These are phyloP conservation scores for Pleurotus salmoneostramineus DNA, from an alignment of 768 basidiomycete genomes.

Conservation along the genomic window DNA sequence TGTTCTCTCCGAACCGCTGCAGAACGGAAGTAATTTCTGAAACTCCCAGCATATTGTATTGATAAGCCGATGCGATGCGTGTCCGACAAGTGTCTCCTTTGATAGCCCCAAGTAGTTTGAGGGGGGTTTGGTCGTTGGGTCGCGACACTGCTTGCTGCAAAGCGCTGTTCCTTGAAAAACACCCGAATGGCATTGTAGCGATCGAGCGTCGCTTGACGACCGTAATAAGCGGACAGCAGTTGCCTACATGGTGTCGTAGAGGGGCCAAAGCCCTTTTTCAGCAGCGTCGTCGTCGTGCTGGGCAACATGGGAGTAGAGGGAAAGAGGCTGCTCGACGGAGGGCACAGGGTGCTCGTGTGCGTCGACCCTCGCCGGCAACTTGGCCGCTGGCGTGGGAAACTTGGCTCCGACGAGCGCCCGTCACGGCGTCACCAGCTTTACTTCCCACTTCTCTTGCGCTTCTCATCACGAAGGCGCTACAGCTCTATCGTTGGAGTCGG, in stretches of 20 bases:
- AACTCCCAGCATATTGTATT: not conserved
- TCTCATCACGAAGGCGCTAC: too few species aligned
- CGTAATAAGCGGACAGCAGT: slow-evolving; percentile 11
- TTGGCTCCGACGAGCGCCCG: too few species aligned
- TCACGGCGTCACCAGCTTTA: too few species aligned
- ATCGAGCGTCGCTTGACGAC: slow-evolving; percentile 33
- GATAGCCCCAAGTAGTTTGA: not conserved
- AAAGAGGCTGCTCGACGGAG: not conserved
- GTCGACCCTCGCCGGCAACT: not conserved
- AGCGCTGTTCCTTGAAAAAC: slow-evolving; percentile 46
- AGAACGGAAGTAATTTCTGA: not conserved
- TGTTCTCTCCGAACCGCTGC: not conserved
- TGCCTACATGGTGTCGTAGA: not conserved
- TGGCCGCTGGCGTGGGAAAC: not conserved
- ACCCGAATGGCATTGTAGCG: slow-evolving; percentile 55
- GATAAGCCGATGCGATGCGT: not conserved
- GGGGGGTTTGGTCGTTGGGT: not conserved
- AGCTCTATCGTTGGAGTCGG: too few species aligned
- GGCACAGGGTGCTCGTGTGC: not conserved
- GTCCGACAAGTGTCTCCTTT: not conserved
- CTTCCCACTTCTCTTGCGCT: too few species aligned
- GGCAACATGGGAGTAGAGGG: not conserved
- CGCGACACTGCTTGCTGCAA: slow-evolving; percentile 12
- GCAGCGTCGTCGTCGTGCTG: not conserved
- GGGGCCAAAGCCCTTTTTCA: not conserved